Base-by-base conservation (phyloP, 2,329 filamentous ascomycete species). In the Sarocladiaceae sp. region DNA sequence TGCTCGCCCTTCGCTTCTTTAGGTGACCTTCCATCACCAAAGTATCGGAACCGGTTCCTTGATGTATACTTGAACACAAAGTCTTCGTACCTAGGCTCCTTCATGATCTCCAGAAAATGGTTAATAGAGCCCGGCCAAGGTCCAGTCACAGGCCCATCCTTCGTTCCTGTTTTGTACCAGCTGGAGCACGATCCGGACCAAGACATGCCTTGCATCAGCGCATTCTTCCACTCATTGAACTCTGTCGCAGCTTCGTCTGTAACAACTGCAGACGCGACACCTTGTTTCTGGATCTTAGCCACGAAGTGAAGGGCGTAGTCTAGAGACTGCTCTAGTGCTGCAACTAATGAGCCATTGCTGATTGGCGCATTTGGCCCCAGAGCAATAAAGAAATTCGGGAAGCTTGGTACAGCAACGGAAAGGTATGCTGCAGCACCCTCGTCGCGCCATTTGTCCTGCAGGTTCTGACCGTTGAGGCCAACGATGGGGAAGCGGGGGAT, bases 371-470 rank as follows among this genome's bases (percentile, higher is more conserved):
- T 72, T 8, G 71, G 71, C 0, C 71, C 72, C 18, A 71, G 59
- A 50, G 71, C 61, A 12, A 69, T 77, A 54, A 82, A 78, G 59
- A 80, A 81, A 58, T 82, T 82, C 1, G 78, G 77, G 53, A 80
- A 68, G 1, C 71, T 72, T 1, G 73, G 62, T 2, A 78, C 69
- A n/a, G 74, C 76, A 48, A 76, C 72, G 3, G 77, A 79, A 64
- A 82, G 74, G 62, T 81, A 82, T 0, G 75, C 71, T 55, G 71
- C 71, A 1, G 78, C 76, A 2, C 64, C 64, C 37, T 70, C 65
- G 10, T 33, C 29, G 67, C 53, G 59, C 75, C 78, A 79, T 13
- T 60, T 65, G 35, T 79, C 72, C 55, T 76, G 76, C 26, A 82
- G 66, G 54, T 80, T 76, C 7, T 64, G 56, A 17, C 76, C 76